A percentile compares a stretch with the other conserved stretches of the same genome.
Conservation (phyloP, 805 yeast species). For the Dipodascus albidus region DNA sequence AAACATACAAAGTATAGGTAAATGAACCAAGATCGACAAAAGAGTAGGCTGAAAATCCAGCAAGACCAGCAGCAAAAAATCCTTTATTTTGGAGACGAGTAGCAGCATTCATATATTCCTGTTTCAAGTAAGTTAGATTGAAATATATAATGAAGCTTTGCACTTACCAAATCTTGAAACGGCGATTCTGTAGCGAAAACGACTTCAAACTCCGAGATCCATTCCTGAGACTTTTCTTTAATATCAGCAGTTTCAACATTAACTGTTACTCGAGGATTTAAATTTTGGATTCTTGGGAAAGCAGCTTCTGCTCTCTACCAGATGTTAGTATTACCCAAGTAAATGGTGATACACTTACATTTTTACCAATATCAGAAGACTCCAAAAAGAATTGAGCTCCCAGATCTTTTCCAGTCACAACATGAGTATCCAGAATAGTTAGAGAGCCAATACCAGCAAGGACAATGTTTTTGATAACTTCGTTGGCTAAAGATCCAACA, state of each 20-base stretch:
- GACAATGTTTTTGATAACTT: slow-evolving; percentile 71
- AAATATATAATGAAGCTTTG: slow-evolving; percentile 8
- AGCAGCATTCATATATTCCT: slow-evolving; percentile 34
- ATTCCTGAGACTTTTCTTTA: slow-evolving; percentile 21
- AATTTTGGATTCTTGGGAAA: slow-evolving; percentile 44
- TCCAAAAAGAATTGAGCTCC: slow-evolving; percentile 66
- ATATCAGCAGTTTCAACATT: slow-evolving; percentile 19
- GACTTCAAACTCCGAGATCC: slow-evolving; percentile 48
- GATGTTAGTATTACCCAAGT: neutral
- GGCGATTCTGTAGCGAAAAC: slow-evolving; percentile 64
- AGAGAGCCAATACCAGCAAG: slow-evolving; percentile 80
- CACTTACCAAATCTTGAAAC: slow-evolving; percentile 26
- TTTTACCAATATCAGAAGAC: slow-evolving; percentile 41
- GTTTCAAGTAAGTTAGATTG: slow-evolving; percentile 1
- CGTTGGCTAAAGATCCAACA: slow-evolving; percentile 69
- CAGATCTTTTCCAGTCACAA: slow-evolving; percentile 49
- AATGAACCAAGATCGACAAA: slow-evolving; percentile 69
- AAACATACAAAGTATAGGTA: slow-evolving; percentile 24
- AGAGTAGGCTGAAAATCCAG: slow-evolving; percentile 76
- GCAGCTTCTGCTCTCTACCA: slow-evolving; percentile 42
- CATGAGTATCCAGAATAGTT: slow-evolving; percentile 51
- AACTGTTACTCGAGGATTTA: slow-evolving; percentile 71
- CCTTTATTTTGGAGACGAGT: slow-evolving; percentile 51
- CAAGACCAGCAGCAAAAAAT: slow-evolving; percentile 53
- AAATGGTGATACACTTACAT: slow-evolving; percentile 6